Evolutionary conservation across 2,329 filamentous ascomycete genomes (phyloP).

Genomic region (Aspergillus glaucus): DNA sequence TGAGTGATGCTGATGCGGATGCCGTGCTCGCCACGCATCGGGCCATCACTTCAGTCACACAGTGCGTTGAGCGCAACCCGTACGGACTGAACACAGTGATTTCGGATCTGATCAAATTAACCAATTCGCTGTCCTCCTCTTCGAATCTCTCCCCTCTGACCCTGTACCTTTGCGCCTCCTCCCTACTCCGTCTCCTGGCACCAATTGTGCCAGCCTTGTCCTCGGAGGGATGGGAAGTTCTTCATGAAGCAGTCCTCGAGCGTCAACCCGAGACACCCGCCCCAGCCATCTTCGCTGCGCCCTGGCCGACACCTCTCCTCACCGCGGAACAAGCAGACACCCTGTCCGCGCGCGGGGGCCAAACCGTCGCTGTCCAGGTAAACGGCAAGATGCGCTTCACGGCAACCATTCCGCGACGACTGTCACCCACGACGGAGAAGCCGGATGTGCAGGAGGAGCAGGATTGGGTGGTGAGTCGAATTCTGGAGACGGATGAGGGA

Average conservation of each 20-base stretch:
- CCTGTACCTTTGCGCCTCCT: conserved; percentile 43
- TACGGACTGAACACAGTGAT: conserved; percentile 77
- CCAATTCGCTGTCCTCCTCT: conserved; percentile 57
- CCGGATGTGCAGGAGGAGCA: conserved; percentile 37
- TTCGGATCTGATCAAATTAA: conserved; percentile 75
- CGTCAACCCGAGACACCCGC: conserved; percentile 6
- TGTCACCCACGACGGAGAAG: conserved; percentile 29
- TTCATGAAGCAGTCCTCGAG: conserved; percentile 34
- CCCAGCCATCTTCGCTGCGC: conserved; percentile 38
- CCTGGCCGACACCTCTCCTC: conserved; percentile 53
- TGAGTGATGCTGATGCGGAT: conserved; percentile 32
- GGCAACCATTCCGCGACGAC: conserved; percentile 55
- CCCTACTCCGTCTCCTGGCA: conserved; percentile 65
- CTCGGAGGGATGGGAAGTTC: conserved; percentile 69
- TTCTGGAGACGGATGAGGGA: conserved; percentile 58
- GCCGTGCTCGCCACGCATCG: conserved; percentile 63
- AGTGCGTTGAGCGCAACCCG: conserved; percentile 62
- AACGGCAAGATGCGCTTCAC: conserved; percentile 72
- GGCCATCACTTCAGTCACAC: conserved; percentile 61
- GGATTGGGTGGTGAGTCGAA: conserved; percentile 56
- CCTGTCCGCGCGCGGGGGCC: conserved; percentile 46
- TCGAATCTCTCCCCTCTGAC: conserved; percentile 33
- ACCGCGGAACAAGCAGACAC: conserved; percentile 32
- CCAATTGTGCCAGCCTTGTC: conserved; percentile 75
- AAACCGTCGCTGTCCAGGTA: conserved; percentile 60